These are phyloP conservation scores for Acanthochlamys bracteata DNA, from an alignment of 106 monocot genomes.

Conservation along the genomic window DNA sequence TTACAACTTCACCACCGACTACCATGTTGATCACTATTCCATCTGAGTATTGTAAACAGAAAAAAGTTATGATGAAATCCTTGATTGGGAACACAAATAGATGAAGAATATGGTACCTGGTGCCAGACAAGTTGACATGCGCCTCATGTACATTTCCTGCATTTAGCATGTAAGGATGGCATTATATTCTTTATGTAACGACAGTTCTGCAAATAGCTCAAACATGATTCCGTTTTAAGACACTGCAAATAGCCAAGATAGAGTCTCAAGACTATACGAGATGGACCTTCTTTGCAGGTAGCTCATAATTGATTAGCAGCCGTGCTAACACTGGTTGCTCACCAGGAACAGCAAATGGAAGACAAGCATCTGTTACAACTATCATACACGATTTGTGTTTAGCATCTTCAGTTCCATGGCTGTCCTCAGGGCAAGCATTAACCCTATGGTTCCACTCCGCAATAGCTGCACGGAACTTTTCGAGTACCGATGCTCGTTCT, in stretches of 20 bases:
- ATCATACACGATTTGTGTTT: slow-evolving; percentile 38
- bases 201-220: neutral
- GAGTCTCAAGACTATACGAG: neutral
- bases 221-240: neutral
- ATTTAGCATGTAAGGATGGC: slow-evolving; percentile 1
- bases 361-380: slow-evolving; percentile 71
- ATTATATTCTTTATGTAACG: neutral
- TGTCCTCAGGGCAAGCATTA: slow-evolving; percentile 18
- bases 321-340: slow-evolving; percentile 48
- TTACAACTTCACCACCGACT: slow-evolving; percentile 92
- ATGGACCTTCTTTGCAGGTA: slow-evolving; percentile 60
- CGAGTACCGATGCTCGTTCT: slow-evolving; percentile 42
- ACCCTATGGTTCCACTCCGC: slow-evolving; percentile 39
- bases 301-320: slow-evolving; percentile 58
- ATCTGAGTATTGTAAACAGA: slow-evolving; percentile 32
- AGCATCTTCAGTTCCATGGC: slow-evolving; percentile 18
- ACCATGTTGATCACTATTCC: slow-evolving; percentile 99
- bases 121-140: slow-evolving; percentile 63
- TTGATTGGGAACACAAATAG: no score
- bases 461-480: slow-evolving; percentile 52
- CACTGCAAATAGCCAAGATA: neutral
- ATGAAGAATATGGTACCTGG: slow-evolving; percentile 31
- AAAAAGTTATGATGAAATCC: neutral
- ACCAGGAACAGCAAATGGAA: slow-evolving; percentile 40
- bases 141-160: slow-evolving; percentile 66